A percentile compares a stretch with the other conserved stretches of the same genome.
These are phyloP conservation scores for Purshia tridentata DNA, from an alignment of 306 rosid genomes.

Conservation along the genomic window DNA sequence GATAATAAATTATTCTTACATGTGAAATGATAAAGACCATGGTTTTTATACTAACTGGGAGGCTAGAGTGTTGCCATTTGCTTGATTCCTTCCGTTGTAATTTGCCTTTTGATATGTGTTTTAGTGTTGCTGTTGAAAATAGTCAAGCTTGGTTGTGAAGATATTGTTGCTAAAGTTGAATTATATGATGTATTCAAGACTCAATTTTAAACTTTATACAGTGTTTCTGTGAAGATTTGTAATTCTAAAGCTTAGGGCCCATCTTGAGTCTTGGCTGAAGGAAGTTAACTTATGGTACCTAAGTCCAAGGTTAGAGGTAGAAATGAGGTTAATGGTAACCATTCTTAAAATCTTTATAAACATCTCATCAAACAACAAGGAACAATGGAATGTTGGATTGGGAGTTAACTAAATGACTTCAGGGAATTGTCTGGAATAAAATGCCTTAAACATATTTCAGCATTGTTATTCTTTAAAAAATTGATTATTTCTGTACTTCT, in stretches of 20 bases:
- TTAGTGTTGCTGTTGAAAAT: neutral
- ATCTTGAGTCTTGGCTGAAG: neutral
- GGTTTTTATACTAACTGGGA: neutral
- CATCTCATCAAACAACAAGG: neutral
- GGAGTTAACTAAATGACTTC: neutral
- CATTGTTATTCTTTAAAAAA: neutral
- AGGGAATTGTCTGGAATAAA: conserved; percentile 3
- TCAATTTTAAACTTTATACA: neutral
- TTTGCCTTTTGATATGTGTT: neutral
- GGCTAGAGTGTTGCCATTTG: neutral
- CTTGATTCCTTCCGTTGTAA: neutral
- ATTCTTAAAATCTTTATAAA: neutral
- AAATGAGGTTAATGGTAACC: conserved; percentile 1
- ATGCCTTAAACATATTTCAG: neutral
- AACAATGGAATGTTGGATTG: neutral
- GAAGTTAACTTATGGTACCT: neutral
- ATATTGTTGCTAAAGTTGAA: neutral
- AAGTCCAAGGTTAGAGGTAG: neutral
- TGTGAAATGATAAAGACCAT: neutral
- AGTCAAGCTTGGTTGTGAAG: neutral
- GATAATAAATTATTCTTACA: neutral
- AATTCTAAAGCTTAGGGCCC: neutral
- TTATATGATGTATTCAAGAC: neutral
- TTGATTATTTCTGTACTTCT: neutral
- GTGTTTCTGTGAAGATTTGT: neutral